A percentile compares a stretch with the other conserved stretches of the same genome.
Evolutionary conservation across 345 rosid species (phyloP).

Genomic region (Rhizophora apiculata): DNA sequence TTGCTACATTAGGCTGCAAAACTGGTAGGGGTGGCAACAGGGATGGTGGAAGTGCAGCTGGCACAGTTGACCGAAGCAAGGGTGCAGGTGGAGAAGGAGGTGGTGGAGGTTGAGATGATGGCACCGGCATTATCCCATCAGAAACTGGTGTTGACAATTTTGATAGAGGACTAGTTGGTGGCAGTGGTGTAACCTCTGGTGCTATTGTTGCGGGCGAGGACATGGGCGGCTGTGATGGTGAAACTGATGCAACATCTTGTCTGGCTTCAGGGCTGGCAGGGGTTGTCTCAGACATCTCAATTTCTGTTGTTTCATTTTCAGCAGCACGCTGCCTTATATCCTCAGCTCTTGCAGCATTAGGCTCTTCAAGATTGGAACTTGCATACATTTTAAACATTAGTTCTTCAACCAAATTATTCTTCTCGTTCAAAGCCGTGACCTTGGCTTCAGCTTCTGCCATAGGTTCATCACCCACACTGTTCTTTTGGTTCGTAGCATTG

Average conservation of each 20-base stretch:
- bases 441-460: constrained; percentile 18
- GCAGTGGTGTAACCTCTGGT: not conserved
- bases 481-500: constrained; percentile 19
- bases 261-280: not conserved
- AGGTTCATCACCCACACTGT: constrained; percentile 24
- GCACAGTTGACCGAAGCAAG: not conserved
- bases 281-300: not conserved
- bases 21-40: not conserved
- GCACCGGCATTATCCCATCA: not conserved
- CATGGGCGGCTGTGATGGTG: constrained; percentile 6
- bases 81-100: constrained; percentile 28
- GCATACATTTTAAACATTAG: constrained; percentile 12
- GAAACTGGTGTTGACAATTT: not conserved
- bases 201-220: constrained; percentile 3
- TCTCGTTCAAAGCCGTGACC: not conserved
- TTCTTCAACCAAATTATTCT: constrained; percentile 1
- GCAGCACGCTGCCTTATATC: constrained; percentile 4
- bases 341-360: constrained; percentile 13
- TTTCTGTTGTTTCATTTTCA: constrained; percentile 5
- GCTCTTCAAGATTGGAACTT: constrained; percentile 11
- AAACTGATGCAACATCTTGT: constrained; percentile 3
- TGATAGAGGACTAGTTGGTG: constrained; percentile 9
- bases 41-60: constrained; percentile 22
- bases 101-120: constrained; percentile 24
- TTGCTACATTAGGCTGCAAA: constrained; percentile 9